Evolutionary conservation across 176 grass and related monocot species (phyloP), one percentile per base, ranked within the genome.

Genomic region (Leersia perrieri): DNA sequence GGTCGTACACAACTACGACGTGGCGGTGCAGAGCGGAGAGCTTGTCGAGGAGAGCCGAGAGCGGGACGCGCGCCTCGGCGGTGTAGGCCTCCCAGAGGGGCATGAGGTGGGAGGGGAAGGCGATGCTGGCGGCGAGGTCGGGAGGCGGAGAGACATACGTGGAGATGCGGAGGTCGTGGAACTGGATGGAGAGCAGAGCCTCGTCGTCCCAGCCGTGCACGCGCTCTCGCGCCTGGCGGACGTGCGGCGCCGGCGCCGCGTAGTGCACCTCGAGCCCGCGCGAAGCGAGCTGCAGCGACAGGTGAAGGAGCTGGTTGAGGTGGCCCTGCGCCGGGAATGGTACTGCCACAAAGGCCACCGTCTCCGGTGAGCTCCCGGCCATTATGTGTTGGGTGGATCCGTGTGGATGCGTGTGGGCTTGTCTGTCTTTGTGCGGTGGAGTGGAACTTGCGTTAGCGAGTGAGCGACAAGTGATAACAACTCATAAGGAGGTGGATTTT

Each of bases 291-390:
- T 73, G 44, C 57, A 92, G 66, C 3, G 92, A 80, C n/a, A 95
- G 78, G 69, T 92, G 87, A 41, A 92, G 92, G 55, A 92, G 80
- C 75, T 92, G 92, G 86, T 91, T 91, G 75, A 95, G 87, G 90
- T 95, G 93, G 30, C 93, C 90, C 65, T 95, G 93, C 33, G 87
- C 78, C n/a, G 90, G 87, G 73, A 78, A 81, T 66, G 93, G 90
- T 66, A 95, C 90, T 14, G 89, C 75, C 22, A 87, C 92, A 9
- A 90, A 78, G 25, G 79, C 84, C 33, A 91, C 78, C 0, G 68
- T 25, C 2, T 47, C 44, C 44, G 44, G 44, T 1, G 44, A 47
- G 44, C 12, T 47, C 44, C 44, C n/a, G n/a, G n/a, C 57, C 65
- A 8, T 53, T 16, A 7, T 25, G 42, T 67, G 28, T 58, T 76